phyloP scores from a whole-genome alignment of 768 basidiomycete genomes.

The Leccinum truebloodii region DNA sequence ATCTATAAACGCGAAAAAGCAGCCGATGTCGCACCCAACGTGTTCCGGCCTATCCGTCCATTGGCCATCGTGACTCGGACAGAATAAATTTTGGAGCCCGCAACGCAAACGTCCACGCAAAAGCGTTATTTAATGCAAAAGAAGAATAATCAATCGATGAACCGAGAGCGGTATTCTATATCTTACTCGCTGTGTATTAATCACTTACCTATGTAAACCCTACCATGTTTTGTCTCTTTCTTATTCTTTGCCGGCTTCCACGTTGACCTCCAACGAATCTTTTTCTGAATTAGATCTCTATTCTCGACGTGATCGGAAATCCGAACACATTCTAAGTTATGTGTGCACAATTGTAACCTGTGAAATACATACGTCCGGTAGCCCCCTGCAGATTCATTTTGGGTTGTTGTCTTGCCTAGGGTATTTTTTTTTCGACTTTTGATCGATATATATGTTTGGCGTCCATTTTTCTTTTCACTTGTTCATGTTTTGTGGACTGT shows the following conservation, averaged over 20 bases:
- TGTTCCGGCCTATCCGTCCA: not conserved
- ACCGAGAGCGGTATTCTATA: conserved; percentile 20
- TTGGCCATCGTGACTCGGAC: conserved; percentile 3
- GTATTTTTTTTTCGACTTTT: not conserved
- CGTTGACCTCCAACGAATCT: not conserved
- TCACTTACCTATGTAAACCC: conserved; percentile 26
- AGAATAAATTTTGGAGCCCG: not conserved
- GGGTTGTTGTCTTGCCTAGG: not conserved
- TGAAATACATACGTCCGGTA: not conserved
- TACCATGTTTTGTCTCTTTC: not conserved
- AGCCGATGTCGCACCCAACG: not conserved
- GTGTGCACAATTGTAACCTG: not conserved
- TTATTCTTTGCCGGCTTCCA: not conserved
- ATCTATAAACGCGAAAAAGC: conserved; percentile 3
- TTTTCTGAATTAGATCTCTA: conserved; percentile 2
- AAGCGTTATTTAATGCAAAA: conserved; percentile 6
- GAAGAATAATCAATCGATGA: conserved; percentile 18
- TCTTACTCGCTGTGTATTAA: conserved; percentile 28
- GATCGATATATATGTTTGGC: not conserved
- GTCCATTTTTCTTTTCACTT: not conserved
- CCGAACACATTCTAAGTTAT: not conserved
- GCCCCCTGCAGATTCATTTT: not conserved
- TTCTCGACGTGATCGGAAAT: not conserved
- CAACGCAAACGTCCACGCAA: conserved; percentile 1
- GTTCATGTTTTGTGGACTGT: not conserved